These are phyloP conservation scores for Sporothrix phasma DNA, from an alignment of 2,329 filamentous ascomycete genomes.

Conservation along the genomic window DNA sequence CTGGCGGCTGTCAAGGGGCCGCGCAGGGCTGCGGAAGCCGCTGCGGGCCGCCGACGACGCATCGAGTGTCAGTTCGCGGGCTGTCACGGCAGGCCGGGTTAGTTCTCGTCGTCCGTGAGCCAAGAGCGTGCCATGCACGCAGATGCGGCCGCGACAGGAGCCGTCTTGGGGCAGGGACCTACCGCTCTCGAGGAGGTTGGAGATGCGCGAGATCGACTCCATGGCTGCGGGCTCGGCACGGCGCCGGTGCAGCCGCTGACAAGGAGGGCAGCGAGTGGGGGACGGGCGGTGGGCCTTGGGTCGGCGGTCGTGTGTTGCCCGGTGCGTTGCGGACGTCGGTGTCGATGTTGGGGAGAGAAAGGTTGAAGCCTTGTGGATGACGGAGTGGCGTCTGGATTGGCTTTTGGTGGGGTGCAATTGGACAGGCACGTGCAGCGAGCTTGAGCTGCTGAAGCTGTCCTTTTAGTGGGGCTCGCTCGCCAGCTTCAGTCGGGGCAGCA, in stretches of 20 bases:
- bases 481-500: neutral
- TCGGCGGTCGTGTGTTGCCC: neutral
- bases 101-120: too few species aligned
- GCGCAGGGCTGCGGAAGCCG: conserved; percentile 46
- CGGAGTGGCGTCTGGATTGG: too few species aligned
- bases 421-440: neutral
- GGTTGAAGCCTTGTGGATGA: neutral
- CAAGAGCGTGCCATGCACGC: too few species aligned
- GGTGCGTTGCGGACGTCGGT: neutral
- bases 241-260: neutral
- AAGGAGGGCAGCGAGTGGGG: neutral
- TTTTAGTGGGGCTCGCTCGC: neutral
- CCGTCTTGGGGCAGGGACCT: too few species aligned
- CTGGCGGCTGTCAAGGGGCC: conserved; percentile 65
- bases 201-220: conserved; percentile 95
- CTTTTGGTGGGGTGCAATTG: conserved; percentile 2
- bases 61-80: conserved; percentile 93
- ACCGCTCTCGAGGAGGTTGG: conserved; percentile 91
- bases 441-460: neutral
- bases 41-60: conserved; percentile 82
- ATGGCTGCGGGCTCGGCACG: conserved; percentile 38
- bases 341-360: neutral
- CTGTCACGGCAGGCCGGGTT: too few species aligned
- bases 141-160: too few species aligned
- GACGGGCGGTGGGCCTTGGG: neutral